phyloP scores from a whole-genome alignment of 441 rosid species.

The Hura crepitans region DNA sequence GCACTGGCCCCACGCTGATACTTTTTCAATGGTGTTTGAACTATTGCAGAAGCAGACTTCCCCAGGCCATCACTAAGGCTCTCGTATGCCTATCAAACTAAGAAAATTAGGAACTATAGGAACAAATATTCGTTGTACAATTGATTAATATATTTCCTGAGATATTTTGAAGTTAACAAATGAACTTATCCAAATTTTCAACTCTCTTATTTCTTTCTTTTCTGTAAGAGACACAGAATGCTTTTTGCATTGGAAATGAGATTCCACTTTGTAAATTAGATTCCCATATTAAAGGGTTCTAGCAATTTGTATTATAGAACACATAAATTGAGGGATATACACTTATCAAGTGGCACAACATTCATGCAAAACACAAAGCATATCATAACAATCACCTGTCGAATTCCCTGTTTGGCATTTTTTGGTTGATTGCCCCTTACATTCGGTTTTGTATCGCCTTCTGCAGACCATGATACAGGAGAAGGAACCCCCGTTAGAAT shows the following conservation, averaged over 20 bases:
- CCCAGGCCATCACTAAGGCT: constrained; percentile 87
- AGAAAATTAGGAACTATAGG: constrained; percentile 13
- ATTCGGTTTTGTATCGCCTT: constrained; percentile 50
- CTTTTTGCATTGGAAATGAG: not conserved
- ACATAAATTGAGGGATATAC: not conserved
- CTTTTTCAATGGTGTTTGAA: constrained; percentile 70
- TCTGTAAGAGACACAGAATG: not conserved
- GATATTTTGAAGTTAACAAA: not conserved
- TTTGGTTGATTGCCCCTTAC: constrained; percentile 78
- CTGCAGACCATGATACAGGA: constrained; percentile 46
- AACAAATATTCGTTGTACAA: not conserved
- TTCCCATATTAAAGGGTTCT: not conserved
- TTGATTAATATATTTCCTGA: not conserved
- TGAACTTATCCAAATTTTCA: not conserved
- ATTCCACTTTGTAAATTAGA: too few species aligned
- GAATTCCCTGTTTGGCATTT: constrained; percentile 88
- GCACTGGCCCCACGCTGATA: constrained; percentile 91
- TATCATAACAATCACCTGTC: constrained; percentile 47
- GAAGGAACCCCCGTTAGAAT: constrained; percentile 51
- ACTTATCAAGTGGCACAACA: not conserved
- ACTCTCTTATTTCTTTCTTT: not conserved
- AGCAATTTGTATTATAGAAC: not conserved
- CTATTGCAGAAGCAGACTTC: constrained; percentile 84
- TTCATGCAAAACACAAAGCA: not conserved
- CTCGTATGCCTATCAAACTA: constrained; percentile 65